A percentile compares a stretch with the other conserved stretches of the same genome.
Evolutionary conservation across 1,284 basidiomycete genomes (phyloP).

Genomic region (Hymenochaete sp.): DNA sequence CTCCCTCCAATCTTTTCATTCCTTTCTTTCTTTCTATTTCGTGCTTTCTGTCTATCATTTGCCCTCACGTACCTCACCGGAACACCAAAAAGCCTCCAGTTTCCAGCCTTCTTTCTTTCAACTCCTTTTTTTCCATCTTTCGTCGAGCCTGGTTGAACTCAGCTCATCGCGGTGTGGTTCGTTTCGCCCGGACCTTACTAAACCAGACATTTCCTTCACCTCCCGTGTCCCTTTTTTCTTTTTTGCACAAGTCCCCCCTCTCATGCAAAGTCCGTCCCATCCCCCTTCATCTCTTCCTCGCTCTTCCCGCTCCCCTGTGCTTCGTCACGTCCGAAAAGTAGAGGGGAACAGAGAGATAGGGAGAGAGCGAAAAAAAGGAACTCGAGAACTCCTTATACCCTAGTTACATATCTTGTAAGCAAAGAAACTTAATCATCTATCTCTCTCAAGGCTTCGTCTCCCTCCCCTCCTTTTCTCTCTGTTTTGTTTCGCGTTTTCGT

Average conservation of each 20-base stretch:
- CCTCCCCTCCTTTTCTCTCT: conserved; percentile 1
- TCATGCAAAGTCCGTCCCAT: neutral
- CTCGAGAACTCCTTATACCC: neutral
- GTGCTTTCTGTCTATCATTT: neutral
- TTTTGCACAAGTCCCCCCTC: neutral
- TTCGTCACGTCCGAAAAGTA: too few relatives aligned
- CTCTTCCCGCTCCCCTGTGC: neutral
- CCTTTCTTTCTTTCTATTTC: conserved; percentile 3
- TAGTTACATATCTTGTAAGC: neutral
- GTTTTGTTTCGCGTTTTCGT: neutral
- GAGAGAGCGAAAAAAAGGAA: too few relatives aligned
- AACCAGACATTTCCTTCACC: conserved; percentile 3
- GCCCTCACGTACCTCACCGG: neutral
- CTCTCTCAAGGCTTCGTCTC: neutral
- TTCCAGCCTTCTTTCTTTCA: too few relatives aligned
- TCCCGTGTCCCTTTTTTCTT: neutral
- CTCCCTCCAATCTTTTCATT: neutral
- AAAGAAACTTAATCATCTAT: neutral
- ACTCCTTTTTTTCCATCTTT: neutral
- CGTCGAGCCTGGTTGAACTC: neutral
- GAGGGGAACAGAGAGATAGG: too few relatives aligned
- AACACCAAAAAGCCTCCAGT: conserved; percentile 2
- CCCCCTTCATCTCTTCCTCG: neutral
- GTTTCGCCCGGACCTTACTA: too few relatives aligned
- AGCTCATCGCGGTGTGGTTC: neutral